Base-by-base conservation (phyloP, 2,329 filamentous ascomycete genomes). In the Pseudopyricularia cyperi region DNA sequence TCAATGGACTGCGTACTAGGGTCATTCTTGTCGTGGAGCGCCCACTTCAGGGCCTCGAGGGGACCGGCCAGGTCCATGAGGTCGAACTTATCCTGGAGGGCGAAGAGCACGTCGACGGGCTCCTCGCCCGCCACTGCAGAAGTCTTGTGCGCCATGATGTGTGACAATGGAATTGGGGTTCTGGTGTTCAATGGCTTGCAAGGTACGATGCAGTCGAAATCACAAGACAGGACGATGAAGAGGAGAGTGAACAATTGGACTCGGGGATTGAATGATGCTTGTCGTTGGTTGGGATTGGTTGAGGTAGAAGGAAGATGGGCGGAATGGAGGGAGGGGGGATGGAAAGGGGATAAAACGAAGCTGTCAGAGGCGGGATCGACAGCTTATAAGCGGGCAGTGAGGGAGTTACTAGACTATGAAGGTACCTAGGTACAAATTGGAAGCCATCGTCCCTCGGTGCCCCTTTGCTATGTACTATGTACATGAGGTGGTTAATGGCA, bases 41-140 rank as follows among this genome's bases (percentile, higher is more conserved):
- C 75, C 48, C 63, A 64, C 56, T 65, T 65, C 53, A 82, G 68
- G 55, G 73, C 71, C 67, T 79, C 72, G 50, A 76, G 63, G 44
- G 76, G 71, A 57, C 75, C 77, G 53, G 75, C 73, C 58, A 81
- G 73, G 69, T 81, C 77, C 57, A 80, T 60, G 54, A 81, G 64
- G 62, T 80, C 70, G 63, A 81, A 82, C 63, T 79, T 77, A 63
- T 72, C 67, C 52, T 82, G 77, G 59, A 82, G 71, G 59, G 73
- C 77, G 66, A 82, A 73, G 62, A 82, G 74, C 58, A 81, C 75
- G 57, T 80, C 71, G 61, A 81, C 69, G 58, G 76, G 76, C 64
- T 80, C 60, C 46, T 55, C 74, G 63, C 80, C 76, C 61, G 71
- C 70, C 65, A 77, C 74, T 63, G 76, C 76, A 66, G 76, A 77